These are phyloP conservation scores for Backusella psychrophila DNA, from an alignment of 192 early-diverging fungal genomes.

Conservation along the genomic window DNA sequence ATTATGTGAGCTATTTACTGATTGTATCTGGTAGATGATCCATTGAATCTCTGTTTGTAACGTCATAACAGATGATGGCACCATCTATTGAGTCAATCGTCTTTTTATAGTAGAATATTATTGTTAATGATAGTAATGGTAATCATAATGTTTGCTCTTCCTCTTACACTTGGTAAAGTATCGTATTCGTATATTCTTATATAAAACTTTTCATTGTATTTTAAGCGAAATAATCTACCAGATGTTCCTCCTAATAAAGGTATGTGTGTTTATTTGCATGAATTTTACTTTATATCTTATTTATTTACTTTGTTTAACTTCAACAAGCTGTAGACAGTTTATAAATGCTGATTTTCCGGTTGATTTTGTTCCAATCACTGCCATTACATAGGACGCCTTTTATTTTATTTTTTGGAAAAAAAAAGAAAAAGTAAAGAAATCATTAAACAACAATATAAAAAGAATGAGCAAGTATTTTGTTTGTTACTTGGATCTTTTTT, in stretches of 20 bases:
- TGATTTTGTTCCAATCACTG: slow-evolving; percentile 19
- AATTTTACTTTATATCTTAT: not conserved
- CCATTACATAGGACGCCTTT: slow-evolving; percentile 14
- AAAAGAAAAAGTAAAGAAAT: not conserved
- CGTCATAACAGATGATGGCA: slow-evolving; percentile 30
- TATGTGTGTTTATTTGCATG: not conserved
- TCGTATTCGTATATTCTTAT: not conserved
- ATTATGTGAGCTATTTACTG: slow-evolving; percentile 13
- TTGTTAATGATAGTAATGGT: not conserved
- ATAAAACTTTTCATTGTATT: slow-evolving; percentile 1
- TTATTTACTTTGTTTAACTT: slow-evolving; percentile 4
- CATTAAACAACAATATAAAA: not conserved
- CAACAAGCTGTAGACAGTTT: slow-evolving; percentile 9
- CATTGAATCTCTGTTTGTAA: slow-evolving; percentile 30
- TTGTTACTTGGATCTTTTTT: not conserved
- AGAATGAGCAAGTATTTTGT: not conserved
- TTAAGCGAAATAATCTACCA: slow-evolving; percentile 11
- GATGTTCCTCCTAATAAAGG: not conserved
- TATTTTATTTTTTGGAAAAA: not conserved
- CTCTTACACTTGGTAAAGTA: not conserved
- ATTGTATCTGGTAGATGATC: slow-evolving; percentile 32
- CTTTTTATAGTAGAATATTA: not conserved
- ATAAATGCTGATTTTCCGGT: slow-evolving; percentile 29
- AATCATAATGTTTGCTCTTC: not conserved
- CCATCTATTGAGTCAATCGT: slow-evolving; percentile 14